Base-by-base conservation (phyloP, 345 rosid species). In the Erodium maritimum region DNA sequence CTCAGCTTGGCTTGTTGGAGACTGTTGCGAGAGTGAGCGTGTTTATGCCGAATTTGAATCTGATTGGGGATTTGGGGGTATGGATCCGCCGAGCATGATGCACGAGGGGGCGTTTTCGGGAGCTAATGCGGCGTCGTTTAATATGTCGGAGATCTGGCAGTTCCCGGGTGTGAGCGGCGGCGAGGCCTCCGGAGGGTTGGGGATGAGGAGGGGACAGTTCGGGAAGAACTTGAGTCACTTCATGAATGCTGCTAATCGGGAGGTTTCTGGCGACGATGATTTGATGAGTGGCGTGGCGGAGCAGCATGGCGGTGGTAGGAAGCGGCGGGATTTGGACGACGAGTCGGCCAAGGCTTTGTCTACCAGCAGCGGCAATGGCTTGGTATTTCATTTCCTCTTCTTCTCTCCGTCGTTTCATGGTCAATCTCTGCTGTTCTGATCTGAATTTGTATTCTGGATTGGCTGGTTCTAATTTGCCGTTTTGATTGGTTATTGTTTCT, bases 261-360 rank as follows among this genome's bases (percentile, higher is more conserved):
- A 29, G 34, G 34, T 29, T 21, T 53, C 68, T 20, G 64, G 70
- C 19, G 70, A 65, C n/a, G n/a, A n/a, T 74, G 77, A 80, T 72
- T 80, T 70, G 55, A 65, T 67, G 52, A 62, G 72, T 62, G 50
- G 67, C 70, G 82, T 73, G 61, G 82, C 66, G 65, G 19, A 59
- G 55, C 34, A 71, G 63, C 19, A 37, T 11, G 73, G 72, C 23
- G 74, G 72, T 33, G 54, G 70, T 18, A 80, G 84, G 73, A 82
- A 82, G 74, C 88, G 84, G 55, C 76, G 76, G 17, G 80, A 77
- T 2, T 69, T 60, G 55, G 79, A 76, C 67, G 85, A 83, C 23
- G 84, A 80, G 57, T 65, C 79, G 13, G 69, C 59, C 16, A 75
- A 73, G 68, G 66, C 66, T 16, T 77, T 78, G 18, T 73, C 85